Base-by-base conservation (phyloP, 352 stramenopile genomes). In the Pythium dissimile region DNA sequence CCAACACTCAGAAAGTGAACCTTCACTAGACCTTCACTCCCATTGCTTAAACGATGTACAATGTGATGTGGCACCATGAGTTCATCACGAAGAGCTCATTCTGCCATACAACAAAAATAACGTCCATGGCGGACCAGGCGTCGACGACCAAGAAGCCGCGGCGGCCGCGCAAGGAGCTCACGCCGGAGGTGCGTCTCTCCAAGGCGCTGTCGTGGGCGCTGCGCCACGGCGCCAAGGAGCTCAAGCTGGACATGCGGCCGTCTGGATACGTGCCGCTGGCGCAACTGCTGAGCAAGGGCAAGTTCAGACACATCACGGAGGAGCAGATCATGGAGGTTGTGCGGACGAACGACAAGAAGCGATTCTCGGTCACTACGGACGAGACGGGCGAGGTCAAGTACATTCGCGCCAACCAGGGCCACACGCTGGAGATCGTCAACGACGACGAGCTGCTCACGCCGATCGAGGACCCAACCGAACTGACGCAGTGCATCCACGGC, bases 381-480 rank as follows among this genome's bases (percentile, higher is more conserved):
- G 73, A 68, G 26, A 59, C 44, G 2, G 73, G 71, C 12, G 7
- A 35, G 0, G 32, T 66, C 7, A 72, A 75, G 43, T 90, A 73
- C 55, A 92, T 94, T 52, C 85, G 85, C 46, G 85, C 85, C 9
- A 93, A 92, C 62, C 85, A 94, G 52, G 85, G 85, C 5, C 85
- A 94, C 63, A 84, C 80, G 10, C 54, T 94, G 23, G 48, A 74
- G 54, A 38, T 79, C 27, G 83, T 94, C 4, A 58, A 78, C 27
- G 83, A 94, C 48, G 73, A 84, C 2, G 70, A 88, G 56, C 73
- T 93, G n/a, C 59, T 94, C 38, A 80, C 64, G 15, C 83, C 78
- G 1, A 53, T 94, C 24, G 71, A 86, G 39, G 75, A 78, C 31
- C 62, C 76, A 0, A 28, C 44, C 5, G 69, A 71, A 20, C 39